Conservation (phyloP, 306 rosid genomes). For the Sesbania bispinosa region DNA sequence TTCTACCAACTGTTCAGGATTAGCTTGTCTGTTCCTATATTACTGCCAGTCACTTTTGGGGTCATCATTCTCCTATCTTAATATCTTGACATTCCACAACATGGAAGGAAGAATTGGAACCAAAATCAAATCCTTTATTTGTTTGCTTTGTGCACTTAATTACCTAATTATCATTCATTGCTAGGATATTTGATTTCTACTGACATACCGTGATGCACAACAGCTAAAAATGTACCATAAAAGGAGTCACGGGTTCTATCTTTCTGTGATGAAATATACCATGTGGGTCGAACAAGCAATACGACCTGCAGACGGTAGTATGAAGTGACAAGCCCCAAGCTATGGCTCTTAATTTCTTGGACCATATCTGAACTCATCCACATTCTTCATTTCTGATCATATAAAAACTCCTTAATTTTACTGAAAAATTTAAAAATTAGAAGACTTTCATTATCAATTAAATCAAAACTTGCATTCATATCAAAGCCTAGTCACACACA, state of each 20-base stretch:
- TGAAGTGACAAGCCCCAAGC: slow-evolving; percentile 11
- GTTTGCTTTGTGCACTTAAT: background rate
- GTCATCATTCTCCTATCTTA: slow-evolving; percentile 15
- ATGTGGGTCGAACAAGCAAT: slow-evolving; percentile 32
- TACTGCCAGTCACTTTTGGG: slow-evolving; percentile 26
- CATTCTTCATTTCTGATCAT: slow-evolving; percentile 2
- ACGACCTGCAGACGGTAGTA: background rate
- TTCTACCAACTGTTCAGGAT: slow-evolving; percentile 19
- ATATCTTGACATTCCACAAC: slow-evolving; percentile 34
- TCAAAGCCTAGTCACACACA: background rate
- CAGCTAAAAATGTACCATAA: slow-evolving; percentile 44
- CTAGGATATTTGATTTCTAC: background rate
- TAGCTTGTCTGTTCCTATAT: slow-evolving; percentile 22
- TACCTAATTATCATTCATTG: slow-evolving; percentile 3
- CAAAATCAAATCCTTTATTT: background rate
- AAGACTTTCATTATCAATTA: background rate
- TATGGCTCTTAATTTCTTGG: slow-evolving; percentile 13
- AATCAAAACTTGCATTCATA: background rate
- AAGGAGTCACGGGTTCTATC: slow-evolving; percentile 49
- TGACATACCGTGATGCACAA: slow-evolving; percentile 38
- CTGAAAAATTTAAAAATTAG: background rate
- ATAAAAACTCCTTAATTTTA: background rate
- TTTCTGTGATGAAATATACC: slow-evolving; percentile 25
- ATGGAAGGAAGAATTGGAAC: slow-evolving; percentile 12
- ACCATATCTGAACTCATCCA: slow-evolving; percentile 30